Conservation (phyloP, 805 yeast species). For the Pichia exigua region DNA sequence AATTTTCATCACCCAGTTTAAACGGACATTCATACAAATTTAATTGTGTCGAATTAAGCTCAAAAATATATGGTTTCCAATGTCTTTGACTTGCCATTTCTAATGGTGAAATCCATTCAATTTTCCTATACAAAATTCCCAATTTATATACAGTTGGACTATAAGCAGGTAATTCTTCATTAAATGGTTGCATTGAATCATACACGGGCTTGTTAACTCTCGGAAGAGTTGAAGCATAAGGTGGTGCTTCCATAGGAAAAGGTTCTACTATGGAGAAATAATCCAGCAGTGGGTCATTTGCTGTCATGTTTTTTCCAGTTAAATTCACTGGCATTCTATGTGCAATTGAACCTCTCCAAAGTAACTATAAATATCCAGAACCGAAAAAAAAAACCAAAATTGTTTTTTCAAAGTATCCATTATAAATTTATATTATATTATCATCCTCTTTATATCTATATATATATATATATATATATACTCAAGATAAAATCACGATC, state of each 20-base stretch:
- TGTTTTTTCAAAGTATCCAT: too few species aligned
- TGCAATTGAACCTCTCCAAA: background rate
- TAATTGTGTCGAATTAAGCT: slow-evolving; percentile 79
- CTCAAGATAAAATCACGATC: background rate
- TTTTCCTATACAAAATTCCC: slow-evolving; percentile 53
- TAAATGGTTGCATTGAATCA: slow-evolving; percentile 23
- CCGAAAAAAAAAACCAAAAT: too few species aligned
- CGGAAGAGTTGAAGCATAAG: slow-evolving; percentile 30
- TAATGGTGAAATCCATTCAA: slow-evolving; percentile 74
- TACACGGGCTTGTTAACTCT: slow-evolving; percentile 29
- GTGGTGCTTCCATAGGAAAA: slow-evolving; percentile 33
- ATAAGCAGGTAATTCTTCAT: slow-evolving; percentile 54
- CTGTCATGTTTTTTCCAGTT: background rate
- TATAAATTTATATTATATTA: too few species aligned
- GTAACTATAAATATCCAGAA: too few species aligned
- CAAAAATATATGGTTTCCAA: slow-evolving; percentile 67
- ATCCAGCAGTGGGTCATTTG: background rate
- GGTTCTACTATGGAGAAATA: slow-evolving; percentile 30
- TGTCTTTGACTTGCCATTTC: slow-evolving; percentile 56
- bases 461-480: too few species aligned
- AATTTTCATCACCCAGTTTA: slow-evolving; percentile 3
- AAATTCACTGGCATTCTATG: background rate
- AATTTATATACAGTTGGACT: slow-evolving; percentile 56
- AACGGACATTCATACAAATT: slow-evolving; percentile 44
- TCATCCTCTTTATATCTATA: too few species aligned